Conservation (phyloP, 176 grass and related monocot genomes). For the Triticum aestivum region IWGSC_CS_RefSeq_v2.1 NC_057795.1:68972321-68972820, state of each 20-base stretch:
- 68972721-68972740: not conserved
- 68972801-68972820: not conserved
- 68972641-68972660: not conserved
- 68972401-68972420: not conserved
- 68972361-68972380: not conserved
- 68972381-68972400: not conserved
- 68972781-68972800: not conserved
- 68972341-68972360: not conserved
- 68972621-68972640: not conserved
- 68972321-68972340: conserved; percentile 49
- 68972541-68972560: not conserved
- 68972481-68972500: not conserved
- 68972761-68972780: not conserved
- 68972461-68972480: not conserved
- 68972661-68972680: not conserved
- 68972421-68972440: not conserved
- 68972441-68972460: not conserved
- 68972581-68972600: not conserved
- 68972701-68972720: not conserved
- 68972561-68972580: not conserved
- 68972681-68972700: not conserved
- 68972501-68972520: not conserved
- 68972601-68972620: not conserved
- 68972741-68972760: not conserved
- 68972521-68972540: not conserved